Base-by-base conservation (phyloP, 495 filamentous ascomycete species). In the Daldinia bambusicola region DNA sequence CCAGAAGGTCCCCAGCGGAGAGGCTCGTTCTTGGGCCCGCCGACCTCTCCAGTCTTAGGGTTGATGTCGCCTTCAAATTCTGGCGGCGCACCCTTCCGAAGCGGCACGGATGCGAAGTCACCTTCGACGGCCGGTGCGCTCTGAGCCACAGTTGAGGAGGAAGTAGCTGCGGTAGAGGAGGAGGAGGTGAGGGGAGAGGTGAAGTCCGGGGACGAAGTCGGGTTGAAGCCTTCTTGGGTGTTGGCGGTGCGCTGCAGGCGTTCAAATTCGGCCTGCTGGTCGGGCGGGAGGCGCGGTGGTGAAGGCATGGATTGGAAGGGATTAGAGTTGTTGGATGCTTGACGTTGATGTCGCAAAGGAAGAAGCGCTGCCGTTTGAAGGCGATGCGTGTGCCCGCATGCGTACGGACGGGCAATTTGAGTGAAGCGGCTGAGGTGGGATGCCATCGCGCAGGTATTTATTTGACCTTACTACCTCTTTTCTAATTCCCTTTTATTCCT, bases 11-110 rank as follows among this genome's bases (percentile, higher is more conserved):
- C 93, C 94, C 94, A 97, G 60, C 94, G 84, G 72, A 98, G 70
- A 48, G 95, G 95, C 81, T 99, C 95, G 79, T 98, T 99, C 88
- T 98, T 99, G 16, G 95, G 95, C 13, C 95, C 95, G 6, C 94
- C 95, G 48, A 97, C 85, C 82, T 98, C 95, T n/a, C 96, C 96
- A 2, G 95, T 99, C 83, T 91, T 91, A 2, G 95, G 95, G 76
- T 99, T 98, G 64, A 84, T 85, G 41, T 98, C 93, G 41, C 95
- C 95, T 73, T 96, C 92, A 74, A 99, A 99, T 79, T 98, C 95
- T 2, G 95, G 95, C 78, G 88, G 85, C 51, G 93, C 89, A 18
- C 95, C 83, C 76, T 79, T 81, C 53, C 80, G 80, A 9, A 84
- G 67, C 3, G 77, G 72, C 0, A 69, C 67, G 0, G 77, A 55